Percentiles rank a stretch among this genome's conserved stretches.
Conservation (phyloP, 495 filamentous ascomycete genomes). For the Aspergillus taichungensis region DNA sequence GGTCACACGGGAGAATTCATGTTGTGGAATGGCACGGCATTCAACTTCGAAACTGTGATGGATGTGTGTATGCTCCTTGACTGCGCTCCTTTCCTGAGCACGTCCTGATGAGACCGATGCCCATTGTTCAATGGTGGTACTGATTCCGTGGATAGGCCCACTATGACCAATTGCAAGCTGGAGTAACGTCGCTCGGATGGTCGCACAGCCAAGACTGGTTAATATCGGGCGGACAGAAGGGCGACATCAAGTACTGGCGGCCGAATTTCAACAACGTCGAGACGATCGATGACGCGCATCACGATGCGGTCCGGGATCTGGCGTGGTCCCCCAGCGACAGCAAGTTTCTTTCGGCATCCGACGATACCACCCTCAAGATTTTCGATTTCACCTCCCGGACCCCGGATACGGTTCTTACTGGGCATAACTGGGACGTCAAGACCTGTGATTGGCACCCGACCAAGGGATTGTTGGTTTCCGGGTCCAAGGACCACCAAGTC, state of each 20-base stretch:
- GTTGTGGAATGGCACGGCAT: conserved; percentile 95
- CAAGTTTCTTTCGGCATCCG: conserved; percentile 93
- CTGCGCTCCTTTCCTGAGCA: not conserved
- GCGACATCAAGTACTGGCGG: conserved; percentile 96
- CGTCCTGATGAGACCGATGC: not conserved
- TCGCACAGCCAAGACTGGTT: conserved; percentile 96
- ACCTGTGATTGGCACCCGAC: conserved; percentile 95
- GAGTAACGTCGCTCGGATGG: conserved; percentile 79
- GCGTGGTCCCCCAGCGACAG: conserved; percentile 86
- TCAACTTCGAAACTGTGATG: conserved; percentile 99
- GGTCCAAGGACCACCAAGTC: conserved; percentile 93
- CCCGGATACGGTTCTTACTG: conserved; percentile 70
- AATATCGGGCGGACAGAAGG: conserved; percentile 89
- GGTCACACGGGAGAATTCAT: conserved; percentile 97
- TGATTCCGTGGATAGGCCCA: conserved; percentile 52
- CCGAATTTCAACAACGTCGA: conserved; percentile 99
- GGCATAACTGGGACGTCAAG: conserved; percentile 95
- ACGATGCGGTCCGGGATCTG: conserved; percentile 82
- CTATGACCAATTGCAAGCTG: conserved; percentile 59
- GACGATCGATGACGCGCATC: conserved; percentile 83
- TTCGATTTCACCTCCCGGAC: conserved; percentile 89
- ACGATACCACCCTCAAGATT: conserved; percentile 87
- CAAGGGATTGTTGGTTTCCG: conserved; percentile 88
- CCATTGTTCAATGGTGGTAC: not conserved
- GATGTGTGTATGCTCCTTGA: conserved; percentile 42